These are phyloP conservation scores for Diversispora epigaea DNA, from an alignment of 192 early-diverging fungal species.

Conservation along the genomic window DNA sequence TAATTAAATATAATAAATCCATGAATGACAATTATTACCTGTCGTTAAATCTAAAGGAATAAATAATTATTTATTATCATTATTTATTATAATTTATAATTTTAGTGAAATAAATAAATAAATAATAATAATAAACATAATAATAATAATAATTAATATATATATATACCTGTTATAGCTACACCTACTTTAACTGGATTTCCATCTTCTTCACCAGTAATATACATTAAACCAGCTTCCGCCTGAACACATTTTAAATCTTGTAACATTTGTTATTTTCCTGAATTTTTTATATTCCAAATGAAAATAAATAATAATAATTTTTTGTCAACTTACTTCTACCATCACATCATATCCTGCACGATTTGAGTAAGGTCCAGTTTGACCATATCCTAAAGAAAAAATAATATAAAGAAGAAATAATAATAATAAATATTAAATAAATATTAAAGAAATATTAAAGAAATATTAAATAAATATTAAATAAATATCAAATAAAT, in stretches of 20 bases:
- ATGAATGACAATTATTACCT: slow-evolving; percentile 20
- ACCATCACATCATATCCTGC: slow-evolving; percentile 92
- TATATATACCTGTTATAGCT: slow-evolving; percentile 81
- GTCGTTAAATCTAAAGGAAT: slow-evolving; percentile 59
- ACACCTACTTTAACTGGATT: slow-evolving; percentile 93
- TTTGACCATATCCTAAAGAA: slow-evolving; percentile 76
- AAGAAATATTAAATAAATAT: too few species aligned
- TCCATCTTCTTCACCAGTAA: slow-evolving; percentile 84
- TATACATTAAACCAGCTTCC: slow-evolving; percentile 94
- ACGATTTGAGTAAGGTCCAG: slow-evolving; percentile 74
- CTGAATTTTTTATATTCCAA: background rate
- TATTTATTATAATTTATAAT: slow-evolving; percentile 20
- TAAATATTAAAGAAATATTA: too few species aligned
- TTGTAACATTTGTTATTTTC: background rate
- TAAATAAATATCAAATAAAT: background rate
- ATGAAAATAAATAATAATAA: background rate
- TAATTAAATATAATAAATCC: too few species aligned
- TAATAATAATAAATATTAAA: too few species aligned
- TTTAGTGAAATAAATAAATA: background rate
- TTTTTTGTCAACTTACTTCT: slow-evolving; percentile 43
- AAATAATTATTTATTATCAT: too few species aligned
- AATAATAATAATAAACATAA: background rate
- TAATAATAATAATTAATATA: background rate
- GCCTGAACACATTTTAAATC: slow-evolving; percentile 40
- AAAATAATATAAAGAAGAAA: too few species aligned